Evolutionary conservation across 352 stramenopile species (phyloP), one percentile per base, ranked within the genome.

Genomic region (Phytophthora multivora): DNA sequence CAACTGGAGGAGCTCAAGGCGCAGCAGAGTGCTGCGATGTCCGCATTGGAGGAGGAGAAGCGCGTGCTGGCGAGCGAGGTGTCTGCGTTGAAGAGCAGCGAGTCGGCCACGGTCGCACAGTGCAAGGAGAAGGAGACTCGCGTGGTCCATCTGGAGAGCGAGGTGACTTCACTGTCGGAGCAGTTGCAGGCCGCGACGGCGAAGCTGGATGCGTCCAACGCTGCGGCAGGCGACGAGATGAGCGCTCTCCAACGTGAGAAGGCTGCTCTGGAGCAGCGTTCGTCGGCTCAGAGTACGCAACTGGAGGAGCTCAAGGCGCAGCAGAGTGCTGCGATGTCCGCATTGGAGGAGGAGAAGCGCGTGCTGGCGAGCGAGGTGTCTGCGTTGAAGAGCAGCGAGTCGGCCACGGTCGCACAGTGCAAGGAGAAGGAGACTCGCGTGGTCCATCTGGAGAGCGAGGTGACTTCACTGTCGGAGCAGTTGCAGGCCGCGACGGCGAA

Each of bases 271-370:
- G 38, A 67, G 40, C 33, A 67, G 19, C 54, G 40, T 19, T 45
- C 71, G 45, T 61, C 58, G 11, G 36, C 53, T 26, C 41, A 62
- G 59, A 26, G 15, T 11, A 25, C 36, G 28, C 36, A 56, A 36
- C 53, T 70, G 30, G 53, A 42, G 26, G 51, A 62, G 35, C 26
- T 61, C 4, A 42, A 55, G 13, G 33, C 35, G 16, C 35, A 43
- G 52, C 56, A 68, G 42, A 33, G 33, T 51, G 50, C 58, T 59
- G 56, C 33, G 31, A 16, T 59, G 59, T 19, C 36, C 30, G 49
- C 45, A 11, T 33, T 71, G 46, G 54, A 73, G 48, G 53, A 64
- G 26, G 49, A 73, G 60, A 73, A 66, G 55, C n/a, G 47, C 51
- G 31, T 40, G 41, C 28, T 73, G 53, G 54, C 30, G 58, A 72